phyloP scores from a whole-genome alignment of 1,284 basidiomycete species.

The Agaricales sp. region DNA sequence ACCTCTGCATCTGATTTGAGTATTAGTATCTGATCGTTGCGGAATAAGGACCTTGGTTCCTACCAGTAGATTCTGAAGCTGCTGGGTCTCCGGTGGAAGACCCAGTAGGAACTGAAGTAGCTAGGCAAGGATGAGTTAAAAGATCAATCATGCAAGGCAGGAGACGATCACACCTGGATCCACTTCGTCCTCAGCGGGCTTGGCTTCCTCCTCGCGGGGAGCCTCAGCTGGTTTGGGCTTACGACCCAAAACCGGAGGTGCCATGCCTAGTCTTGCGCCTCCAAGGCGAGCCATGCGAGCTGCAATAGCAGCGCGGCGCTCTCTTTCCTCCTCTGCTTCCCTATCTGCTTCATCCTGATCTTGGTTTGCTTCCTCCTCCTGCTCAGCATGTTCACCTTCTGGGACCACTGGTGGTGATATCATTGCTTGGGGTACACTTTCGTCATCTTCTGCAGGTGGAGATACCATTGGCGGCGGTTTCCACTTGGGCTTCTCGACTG shows the following conservation, averaged over 20 bases:
- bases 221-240: conserved; percentile 39
- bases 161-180: conserved; percentile 2
- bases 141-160: not conserved
- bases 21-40: no score
- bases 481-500: conserved; percentile 71
- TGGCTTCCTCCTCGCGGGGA: conserved; percentile 17
- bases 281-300: conserved; percentile 86
- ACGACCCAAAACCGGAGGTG: conserved; percentile 52
- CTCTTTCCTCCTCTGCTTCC: conserved; percentile 8
- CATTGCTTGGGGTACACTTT: conserved; percentile 11
- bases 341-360: conserved; percentile 22
- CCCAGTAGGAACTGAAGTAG: no score
- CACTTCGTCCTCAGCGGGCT: conserved; percentile 12
- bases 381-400: conserved; percentile 13
- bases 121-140: no score
- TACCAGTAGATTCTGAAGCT: no score
- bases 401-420: not conserved
- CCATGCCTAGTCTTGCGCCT: conserved; percentile 78
- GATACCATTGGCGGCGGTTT: conserved; percentile 50
- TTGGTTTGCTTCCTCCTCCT: conserved; percentile 10
- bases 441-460: conserved; percentile 21
- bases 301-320: conserved; percentile 65
- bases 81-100: no score
- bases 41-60: no score
- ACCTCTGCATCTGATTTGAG: no score